Percentiles rank a stretch among this genome's conserved stretches.
Conservation (phyloP, 176 grass and related monocot genomes). For the Triticum monococcum region DNA sequence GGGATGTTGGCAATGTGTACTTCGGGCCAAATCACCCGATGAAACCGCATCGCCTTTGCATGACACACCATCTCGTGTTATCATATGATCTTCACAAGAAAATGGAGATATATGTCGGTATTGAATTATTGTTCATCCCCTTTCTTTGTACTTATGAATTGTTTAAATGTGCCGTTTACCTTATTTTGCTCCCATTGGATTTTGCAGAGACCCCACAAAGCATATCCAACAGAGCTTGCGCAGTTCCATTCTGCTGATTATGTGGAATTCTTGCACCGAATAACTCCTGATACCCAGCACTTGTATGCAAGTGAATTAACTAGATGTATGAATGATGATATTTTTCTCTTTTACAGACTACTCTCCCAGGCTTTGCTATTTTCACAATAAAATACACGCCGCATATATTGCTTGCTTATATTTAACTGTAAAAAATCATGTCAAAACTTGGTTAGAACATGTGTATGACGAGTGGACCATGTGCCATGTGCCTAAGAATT, state of each 20-base stretch:
- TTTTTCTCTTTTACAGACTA: constrained; percentile 35
- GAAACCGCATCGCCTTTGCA: constrained; percentile 98
- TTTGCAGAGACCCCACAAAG: constrained; percentile 97
- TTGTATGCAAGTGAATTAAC: constrained; percentile 73
- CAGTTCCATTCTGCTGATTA: constrained; percentile 99
- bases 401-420: not conserved
- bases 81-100: constrained; percentile 95
- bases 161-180: not conserved
- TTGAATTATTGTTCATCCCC: constrained; percentile 24
- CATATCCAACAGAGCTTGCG: constrained; percentile 92
- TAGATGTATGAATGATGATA: constrained; percentile 72
- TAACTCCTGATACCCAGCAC: constrained; percentile 83
- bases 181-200: constrained; percentile 15
- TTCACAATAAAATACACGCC: constrained; percentile 2
- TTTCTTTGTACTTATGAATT: constrained; percentile 21
- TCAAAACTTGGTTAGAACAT: too few species aligned
- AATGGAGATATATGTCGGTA: constrained; percentile 98
- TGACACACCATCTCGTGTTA: constrained; percentile 96
- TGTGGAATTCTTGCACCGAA: constrained; percentile 97
- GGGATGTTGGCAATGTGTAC: constrained; percentile 95
- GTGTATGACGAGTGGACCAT: not conserved
- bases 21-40: constrained; percentile 99
- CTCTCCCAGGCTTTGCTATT: constrained; percentile 15
- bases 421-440: not conserved
- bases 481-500: not conserved